Evolutionary conservation across 2,329 filamentous ascomycete species (phyloP), one percentile per base, ranked within the genome.

Genomic region (Aspergillus udagawae): DNA sequence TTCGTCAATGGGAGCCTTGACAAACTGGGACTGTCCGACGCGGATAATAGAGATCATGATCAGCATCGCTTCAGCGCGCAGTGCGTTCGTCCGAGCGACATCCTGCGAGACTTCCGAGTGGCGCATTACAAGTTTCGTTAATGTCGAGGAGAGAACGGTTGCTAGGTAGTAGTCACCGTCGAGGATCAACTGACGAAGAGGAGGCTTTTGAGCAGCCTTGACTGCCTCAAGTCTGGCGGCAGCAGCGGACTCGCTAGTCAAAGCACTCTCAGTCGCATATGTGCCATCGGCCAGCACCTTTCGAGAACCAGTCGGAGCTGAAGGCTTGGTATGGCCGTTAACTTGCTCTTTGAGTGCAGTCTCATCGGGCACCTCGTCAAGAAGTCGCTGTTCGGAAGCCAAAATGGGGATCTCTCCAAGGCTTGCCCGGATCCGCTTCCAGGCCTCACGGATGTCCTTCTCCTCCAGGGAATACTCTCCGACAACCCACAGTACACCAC

Each of bases 21-120:
- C 94, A 66, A 99, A 99, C 63, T 96, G 91, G n/a, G 93, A 97
- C 77, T 99, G 94, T 44, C 94, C 94, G 59, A 97, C 94, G 51
- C 94, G 92, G 64, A 99, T 91, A 65, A 99, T 95, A 4, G 94
- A 97, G 67, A 99, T 96, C 92, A 97, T 96, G 72, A 99, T 97
- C 53, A 99, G 83, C 94, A 99, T 99, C 48, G 94, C 94, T 76
- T 99, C 94, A 3, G 94, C 94, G 51, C 91, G 89, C 27, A 99
- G 83, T 29, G 93, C 92, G 67, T 99, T 99, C 29, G 93, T 97
- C 42, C 94, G 88, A 47, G 90, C 90, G 47, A 82, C 77, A 67
- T 97, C 93, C 25, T 88, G 80, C 1, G 93, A 97, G 59, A 97
- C 92, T 71, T 97, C 92, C 1, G 91, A 89, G 73, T 97, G 92